Base-by-base conservation (phyloP, 331 rosid genomes). In the Arachis monticola region DNA sequence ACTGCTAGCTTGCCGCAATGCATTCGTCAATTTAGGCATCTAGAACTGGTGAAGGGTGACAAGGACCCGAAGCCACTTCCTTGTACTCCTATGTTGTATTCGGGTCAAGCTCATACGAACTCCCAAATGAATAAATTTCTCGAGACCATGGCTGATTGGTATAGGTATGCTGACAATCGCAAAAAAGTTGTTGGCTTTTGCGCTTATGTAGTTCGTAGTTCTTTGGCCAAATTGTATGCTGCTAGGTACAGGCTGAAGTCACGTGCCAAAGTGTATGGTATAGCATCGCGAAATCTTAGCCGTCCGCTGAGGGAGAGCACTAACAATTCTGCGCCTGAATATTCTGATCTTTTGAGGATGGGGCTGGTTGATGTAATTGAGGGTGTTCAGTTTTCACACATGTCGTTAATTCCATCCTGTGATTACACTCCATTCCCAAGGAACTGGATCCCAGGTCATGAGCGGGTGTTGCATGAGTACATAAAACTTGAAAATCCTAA, bases 51-150 rank as follows among this genome's bases (percentile, higher is more conserved):
- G 32, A 94, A 91, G 86, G 98, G 98, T 3, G 98, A 93, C 77
- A 81, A 87, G 68, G 98, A 94, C 79, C 98, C 98, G 2, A 96
- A 94, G 79, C 98, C 98, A 48, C 97, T 91, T 69, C 97, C 98
- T 70, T 94, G 98, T 69, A 91, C 91, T 78, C 84, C 97, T 70
- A 93, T 93, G 98, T 93, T 91, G 81, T 97, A 93, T 76, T 96
- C 98, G 71, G 91, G 97, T 1, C 98, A 93, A 73, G 94, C 98
- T 44, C 97, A 91, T 77, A 93, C 96, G 10, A 93, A 93, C 85
- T 89, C 94, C 53, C 98, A 93, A 83, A 91, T 91, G 98, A 94
- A 94, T 83, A 94, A 94, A 93, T 90, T 91, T 57, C 79, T 94
- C 77, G 79, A 92, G 40, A 88, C 95, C 60, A 90, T 91, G 87